These are phyloP conservation scores for Botrytis deweyae DNA, from an alignment of 2,329 filamentous ascomycete species.

Conservation along the genomic window DNA sequence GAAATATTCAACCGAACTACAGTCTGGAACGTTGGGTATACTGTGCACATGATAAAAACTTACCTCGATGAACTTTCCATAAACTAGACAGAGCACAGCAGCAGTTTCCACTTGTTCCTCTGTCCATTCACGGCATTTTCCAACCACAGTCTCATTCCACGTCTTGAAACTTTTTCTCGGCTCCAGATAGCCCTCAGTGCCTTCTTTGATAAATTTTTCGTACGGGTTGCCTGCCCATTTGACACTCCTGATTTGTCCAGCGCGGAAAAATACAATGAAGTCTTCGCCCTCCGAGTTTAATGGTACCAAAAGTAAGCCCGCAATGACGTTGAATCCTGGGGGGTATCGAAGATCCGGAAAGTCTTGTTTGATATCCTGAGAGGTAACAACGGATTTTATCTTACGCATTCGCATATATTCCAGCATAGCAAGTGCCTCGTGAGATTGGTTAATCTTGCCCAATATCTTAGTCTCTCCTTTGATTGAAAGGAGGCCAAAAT, in stretches of 20 bases:
- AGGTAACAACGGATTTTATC: slow-evolving; percentile 72
- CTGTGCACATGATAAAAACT: background rate
- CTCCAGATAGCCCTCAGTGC: slow-evolving; percentile 72
- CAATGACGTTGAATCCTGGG: slow-evolving; percentile 75
- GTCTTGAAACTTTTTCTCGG: slow-evolving; percentile 76
- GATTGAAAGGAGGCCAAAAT: slow-evolving; percentile 83
- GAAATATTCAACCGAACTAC: background rate
- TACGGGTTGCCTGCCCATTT: slow-evolving; percentile 84
- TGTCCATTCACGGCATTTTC: slow-evolving; percentile 83
- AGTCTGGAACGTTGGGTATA: background rate
- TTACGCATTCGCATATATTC: slow-evolving; percentile 79
- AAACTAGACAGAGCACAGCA: slow-evolving; percentile 82
- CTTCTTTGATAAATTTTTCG: slow-evolving; percentile 71
- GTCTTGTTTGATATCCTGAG: slow-evolving; percentile 71
- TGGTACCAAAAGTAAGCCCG: slow-evolving; percentile 79
- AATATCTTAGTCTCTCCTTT: slow-evolving; percentile 86
- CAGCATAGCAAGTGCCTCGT: slow-evolving; percentile 79
- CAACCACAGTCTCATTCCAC: slow-evolving; percentile 74
- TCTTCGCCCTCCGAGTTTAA: slow-evolving; percentile 73
- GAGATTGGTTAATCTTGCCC: slow-evolving; percentile 70
- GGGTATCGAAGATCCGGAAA: slow-evolving; percentile 79
- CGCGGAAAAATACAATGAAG: slow-evolving; percentile 91
- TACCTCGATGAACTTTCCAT: slow-evolving; percentile 83
- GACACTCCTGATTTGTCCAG: slow-evolving; percentile 70
- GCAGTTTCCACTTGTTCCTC: slow-evolving; percentile 89